Conservation (phyloP, 2,329 filamentous ascomycete genomes). For the Nemania diffusa region DNA sequence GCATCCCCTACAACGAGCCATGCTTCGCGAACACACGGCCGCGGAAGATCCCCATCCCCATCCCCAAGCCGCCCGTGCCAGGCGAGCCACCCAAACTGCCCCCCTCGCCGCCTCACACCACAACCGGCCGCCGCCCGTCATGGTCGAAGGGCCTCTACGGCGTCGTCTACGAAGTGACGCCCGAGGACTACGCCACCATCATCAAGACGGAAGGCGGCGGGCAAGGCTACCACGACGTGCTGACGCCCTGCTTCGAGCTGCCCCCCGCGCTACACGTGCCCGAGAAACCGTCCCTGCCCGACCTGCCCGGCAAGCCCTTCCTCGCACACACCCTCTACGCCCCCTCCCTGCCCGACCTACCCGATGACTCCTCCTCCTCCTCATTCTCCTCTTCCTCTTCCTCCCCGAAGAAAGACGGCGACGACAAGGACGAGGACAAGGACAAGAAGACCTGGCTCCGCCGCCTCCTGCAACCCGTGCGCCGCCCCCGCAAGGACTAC, state of each 20-base stretch:
- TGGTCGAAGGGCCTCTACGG: slow-evolving; percentile 90
- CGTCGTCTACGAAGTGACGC: slow-evolving; percentile 94
- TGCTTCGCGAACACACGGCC: slow-evolving; percentile 87
- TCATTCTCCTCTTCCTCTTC: too few species aligned
- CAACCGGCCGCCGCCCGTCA: slow-evolving; percentile 52
- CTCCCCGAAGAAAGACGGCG: background rate
- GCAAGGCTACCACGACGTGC: slow-evolving; percentile 82
- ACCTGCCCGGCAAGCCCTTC: slow-evolving; percentile 71
- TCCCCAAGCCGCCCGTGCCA: slow-evolving; percentile 18
- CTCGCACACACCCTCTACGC: slow-evolving; percentile 87
- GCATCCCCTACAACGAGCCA: slow-evolving; percentile 86
- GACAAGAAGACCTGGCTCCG: slow-evolving; percentile 55
- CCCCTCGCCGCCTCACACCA: slow-evolving; percentile 46
- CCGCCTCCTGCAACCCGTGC: slow-evolving; percentile 57
- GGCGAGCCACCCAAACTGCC: slow-evolving; percentile 41
- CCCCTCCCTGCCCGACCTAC: slow-evolving; percentile 59
- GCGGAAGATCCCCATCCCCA: slow-evolving; percentile 60
- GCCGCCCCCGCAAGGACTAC: slow-evolving; percentile 74
- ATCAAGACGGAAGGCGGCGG: slow-evolving; percentile 92
- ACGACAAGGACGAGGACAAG: slow-evolving; percentile 35
- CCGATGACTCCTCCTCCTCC: slow-evolving; percentile 31
- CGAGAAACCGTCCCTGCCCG: slow-evolving; percentile 65
- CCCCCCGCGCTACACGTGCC: slow-evolving; percentile 69
- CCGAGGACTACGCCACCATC: slow-evolving; percentile 83
- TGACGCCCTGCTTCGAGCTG: slow-evolving; percentile 81